Percentiles rank a stretch among this genome's conserved stretches.
phyloP scores from a whole-genome alignment of 2,329 filamentous ascomycete genomes.

The Fusarium liriodendri region DNA sequence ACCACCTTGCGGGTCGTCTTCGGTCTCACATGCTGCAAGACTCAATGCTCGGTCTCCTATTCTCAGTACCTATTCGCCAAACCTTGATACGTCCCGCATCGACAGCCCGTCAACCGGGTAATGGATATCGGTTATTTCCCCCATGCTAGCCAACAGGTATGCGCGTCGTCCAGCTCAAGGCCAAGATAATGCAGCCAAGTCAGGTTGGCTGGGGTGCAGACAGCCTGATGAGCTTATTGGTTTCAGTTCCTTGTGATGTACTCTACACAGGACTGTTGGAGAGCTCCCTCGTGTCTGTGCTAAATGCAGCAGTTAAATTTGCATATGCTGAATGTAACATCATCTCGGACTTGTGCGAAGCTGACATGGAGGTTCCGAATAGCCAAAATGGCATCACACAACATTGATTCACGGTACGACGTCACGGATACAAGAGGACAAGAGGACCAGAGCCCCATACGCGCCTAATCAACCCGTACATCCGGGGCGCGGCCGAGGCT shows the following conservation, averaged over 20 bases:
- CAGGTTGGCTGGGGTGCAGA: constrained; percentile 2
- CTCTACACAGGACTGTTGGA: constrained; percentile 9
- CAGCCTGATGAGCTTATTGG: neutral
- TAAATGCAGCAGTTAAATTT: constrained; percentile 23
- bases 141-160: constrained; percentile 3
- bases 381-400: constrained; percentile 1
- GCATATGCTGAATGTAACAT: constrained; percentile 14
- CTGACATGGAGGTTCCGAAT: neutral
- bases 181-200: constrained; percentile 1
- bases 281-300: constrained; percentile 2
- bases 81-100: constrained; percentile 2
- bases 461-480: neutral
- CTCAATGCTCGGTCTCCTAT: neutral
- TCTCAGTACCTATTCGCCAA: neutral
- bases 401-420: neutral
- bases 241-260: constrained; percentile 10
- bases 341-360: constrained; percentile 6
- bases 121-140: constrained; percentile 8
- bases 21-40: constrained; percentile 20
- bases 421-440: constrained; percentile 3
- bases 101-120: constrained; percentile 7
- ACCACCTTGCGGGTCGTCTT: constrained; percentile 13
- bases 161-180: neutral
- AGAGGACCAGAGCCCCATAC: neutral
- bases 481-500: constrained; percentile 19